A percentile compares a stretch with the other conserved stretches of the same genome.
phyloP scores from a whole-genome alignment of 805 yeast species.

The Candida sanyiensis region DNA sequence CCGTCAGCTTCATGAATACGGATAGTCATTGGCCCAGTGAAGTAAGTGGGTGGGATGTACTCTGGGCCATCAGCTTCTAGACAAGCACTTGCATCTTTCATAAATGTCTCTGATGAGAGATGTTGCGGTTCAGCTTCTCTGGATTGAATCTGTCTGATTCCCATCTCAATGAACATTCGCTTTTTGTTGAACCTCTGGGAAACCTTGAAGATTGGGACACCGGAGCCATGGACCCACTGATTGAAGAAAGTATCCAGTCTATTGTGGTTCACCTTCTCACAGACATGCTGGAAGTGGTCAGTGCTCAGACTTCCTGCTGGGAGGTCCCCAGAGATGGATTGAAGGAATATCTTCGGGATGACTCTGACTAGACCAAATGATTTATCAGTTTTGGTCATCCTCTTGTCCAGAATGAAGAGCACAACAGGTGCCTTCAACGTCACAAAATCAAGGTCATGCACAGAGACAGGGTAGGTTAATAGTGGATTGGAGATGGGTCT shows the following conservation, averaged over 20 bases:
- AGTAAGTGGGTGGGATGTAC: slow-evolving; percentile 33
- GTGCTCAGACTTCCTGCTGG: slow-evolving; percentile 73
- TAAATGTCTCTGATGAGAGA: slow-evolving; percentile 33
- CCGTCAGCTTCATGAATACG: slow-evolving; percentile 98
- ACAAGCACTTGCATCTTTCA: slow-evolving; percentile 31
- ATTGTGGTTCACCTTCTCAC: slow-evolving; percentile 89
- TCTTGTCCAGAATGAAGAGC: slow-evolving; percentile 72
- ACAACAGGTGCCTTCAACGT: slow-evolving; percentile 82
- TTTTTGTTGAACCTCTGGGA: slow-evolving; percentile 92
- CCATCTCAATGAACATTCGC: slow-evolving; percentile 90
- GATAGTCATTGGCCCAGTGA: slow-evolving; percentile 94
- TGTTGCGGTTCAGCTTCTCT: slow-evolving; percentile 41
- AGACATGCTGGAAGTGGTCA: slow-evolving; percentile 82
- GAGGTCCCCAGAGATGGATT: slow-evolving; percentile 93
- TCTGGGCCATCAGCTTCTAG: slow-evolving; percentile 12
- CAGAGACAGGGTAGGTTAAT: slow-evolving; percentile 57
- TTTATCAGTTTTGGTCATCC: slow-evolving; percentile 95
- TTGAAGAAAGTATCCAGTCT: slow-evolving; percentile 77
- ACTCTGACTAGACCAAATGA: slow-evolving; percentile 90
- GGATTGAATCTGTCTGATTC: slow-evolving; percentile 82
- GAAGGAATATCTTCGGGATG: slow-evolving; percentile 82
- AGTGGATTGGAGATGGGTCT: slow-evolving; percentile 76
- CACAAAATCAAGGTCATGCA: slow-evolving; percentile 60
- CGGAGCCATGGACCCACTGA: slow-evolving; percentile 90
- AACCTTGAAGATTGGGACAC: slow-evolving; percentile 82